Evolutionary conservation across 805 yeast genomes (phyloP).

Genomic region (Lachancea quebecensis): DNA sequence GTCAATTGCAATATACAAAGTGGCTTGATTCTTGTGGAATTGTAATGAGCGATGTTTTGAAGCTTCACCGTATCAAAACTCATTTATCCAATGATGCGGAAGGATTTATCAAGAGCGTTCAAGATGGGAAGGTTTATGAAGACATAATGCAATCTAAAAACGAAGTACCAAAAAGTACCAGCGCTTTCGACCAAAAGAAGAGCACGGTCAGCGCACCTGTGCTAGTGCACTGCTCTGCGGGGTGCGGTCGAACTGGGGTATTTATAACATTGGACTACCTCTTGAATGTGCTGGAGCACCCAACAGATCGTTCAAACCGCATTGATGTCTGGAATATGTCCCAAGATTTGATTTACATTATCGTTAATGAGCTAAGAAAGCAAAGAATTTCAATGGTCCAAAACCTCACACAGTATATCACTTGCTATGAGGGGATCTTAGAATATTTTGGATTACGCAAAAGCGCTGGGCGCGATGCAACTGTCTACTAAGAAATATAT

Average conservation of each 20-base stretch:
- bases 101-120: constrained; percentile 12
- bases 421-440: constrained; percentile 55
- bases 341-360: constrained; percentile 51
- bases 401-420: constrained; percentile 59
- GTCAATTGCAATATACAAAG: constrained; percentile 65
- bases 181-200: constrained; percentile 9
- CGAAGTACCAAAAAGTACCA: not conserved
- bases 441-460: constrained; percentile 19
- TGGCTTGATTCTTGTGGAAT: constrained; percentile 84
- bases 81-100: constrained; percentile 15
- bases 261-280: constrained; percentile 60
- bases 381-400: constrained; percentile 78
- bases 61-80: constrained; percentile 30
- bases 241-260: constrained; percentile 94
- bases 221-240: constrained; percentile 90
- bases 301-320: constrained; percentile 29
- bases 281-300: constrained; percentile 30
- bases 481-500: not conserved
- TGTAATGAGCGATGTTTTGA: constrained; percentile 31
- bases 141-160: constrained; percentile 1
- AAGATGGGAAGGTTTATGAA: constrained; percentile 9
- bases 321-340: constrained; percentile 38
- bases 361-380: constrained; percentile 55
- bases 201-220: constrained; percentile 37
- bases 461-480: not conserved